Percentiles rank a stretch among this genome's conserved stretches.
Conservation (phyloP, 441 rosid genomes). For the Arabidopsis hybrid region DNA sequence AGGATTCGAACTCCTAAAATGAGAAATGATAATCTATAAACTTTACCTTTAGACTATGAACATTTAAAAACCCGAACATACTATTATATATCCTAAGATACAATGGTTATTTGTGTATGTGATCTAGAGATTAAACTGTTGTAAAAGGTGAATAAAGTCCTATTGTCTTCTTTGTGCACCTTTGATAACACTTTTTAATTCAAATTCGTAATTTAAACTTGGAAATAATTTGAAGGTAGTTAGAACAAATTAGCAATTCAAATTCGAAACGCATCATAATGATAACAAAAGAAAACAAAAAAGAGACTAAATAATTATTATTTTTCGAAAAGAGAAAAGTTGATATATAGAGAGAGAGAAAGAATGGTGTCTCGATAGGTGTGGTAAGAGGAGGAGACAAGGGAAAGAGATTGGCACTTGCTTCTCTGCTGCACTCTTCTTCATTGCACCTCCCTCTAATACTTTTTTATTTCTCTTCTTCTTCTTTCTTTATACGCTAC, state of each 20-base stretch:
- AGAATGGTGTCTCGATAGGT: conserved; percentile 35
- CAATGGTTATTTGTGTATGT: neutral
- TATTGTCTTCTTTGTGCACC: neutral
- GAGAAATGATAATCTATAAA: no score
- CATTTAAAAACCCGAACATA: neutral
- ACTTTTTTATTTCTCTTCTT: neutral
- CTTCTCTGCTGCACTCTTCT: conserved; percentile 41
- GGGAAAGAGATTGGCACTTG: conserved; percentile 45
- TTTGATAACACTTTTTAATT: no score
- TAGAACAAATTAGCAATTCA: conserved; percentile 21
- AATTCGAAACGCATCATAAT: conserved; percentile 27
- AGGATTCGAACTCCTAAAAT: no score
- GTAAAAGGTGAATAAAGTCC: neutral
- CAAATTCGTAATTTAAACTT: neutral
- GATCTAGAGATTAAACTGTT: neutral
- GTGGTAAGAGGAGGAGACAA: conserved; percentile 47
- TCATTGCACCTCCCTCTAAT: conserved; percentile 8
- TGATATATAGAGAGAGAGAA: conserved; percentile 16
- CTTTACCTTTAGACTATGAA: no score
- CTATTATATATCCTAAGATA: neutral
- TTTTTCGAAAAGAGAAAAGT: conserved; percentile 28
- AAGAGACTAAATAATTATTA: neutral
- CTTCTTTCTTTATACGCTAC: conserved; percentile 27
- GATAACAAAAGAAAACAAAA: neutral
- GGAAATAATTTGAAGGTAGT: conserved; percentile 12